A percentile compares a stretch with the other conserved stretches of the same genome.
Evolutionary conservation across 2,329 filamentous ascomycete species (phyloP).

Genomic region (Cryoendolithus antarcticus): DNA sequence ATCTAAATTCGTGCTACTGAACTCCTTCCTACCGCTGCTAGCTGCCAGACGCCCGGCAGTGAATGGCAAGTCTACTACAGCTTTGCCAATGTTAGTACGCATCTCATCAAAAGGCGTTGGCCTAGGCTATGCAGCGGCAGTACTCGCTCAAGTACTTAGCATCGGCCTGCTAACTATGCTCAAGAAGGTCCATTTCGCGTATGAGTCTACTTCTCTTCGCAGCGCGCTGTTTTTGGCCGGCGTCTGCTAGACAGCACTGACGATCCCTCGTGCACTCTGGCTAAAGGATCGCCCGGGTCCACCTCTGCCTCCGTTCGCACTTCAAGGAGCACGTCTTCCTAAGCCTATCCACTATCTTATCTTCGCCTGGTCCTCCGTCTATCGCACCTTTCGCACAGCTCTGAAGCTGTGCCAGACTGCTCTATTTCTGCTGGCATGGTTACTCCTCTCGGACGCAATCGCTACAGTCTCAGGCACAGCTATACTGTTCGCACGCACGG

Average conservation of each 20-base stretch:
- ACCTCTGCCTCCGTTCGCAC: too few relatives aligned
- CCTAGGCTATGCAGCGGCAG: slow-evolving; percentile 79
- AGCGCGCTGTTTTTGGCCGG: slow-evolving; percentile 80
- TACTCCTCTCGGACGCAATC: slow-evolving; percentile 84
- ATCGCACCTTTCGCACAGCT: slow-evolving; percentile 65
- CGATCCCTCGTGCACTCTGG: slow-evolving; percentile 77
- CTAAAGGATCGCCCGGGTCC: slow-evolving; percentile 80
- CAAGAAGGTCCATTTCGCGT: too few relatives aligned
- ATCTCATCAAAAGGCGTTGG: slow-evolving; percentile 90
- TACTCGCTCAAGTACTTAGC: slow-evolving; percentile 70
- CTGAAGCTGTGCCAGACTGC: slow-evolving; percentile 59
- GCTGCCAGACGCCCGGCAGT: slow-evolving; percentile 66
- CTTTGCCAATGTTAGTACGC: too few relatives aligned
- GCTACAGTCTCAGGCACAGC: slow-evolving; percentile 91
- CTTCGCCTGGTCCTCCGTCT: slow-evolving; percentile 79
- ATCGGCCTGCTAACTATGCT: slow-evolving; percentile 68
- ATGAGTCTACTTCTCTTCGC: slow-evolving; percentile 67
- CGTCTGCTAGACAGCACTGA: slow-evolving; percentile 86
- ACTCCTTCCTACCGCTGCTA: slow-evolving; percentile 84
- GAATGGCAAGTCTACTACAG: too few relatives aligned
- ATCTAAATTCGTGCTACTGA: slow-evolving; percentile 86
- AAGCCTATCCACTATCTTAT: slow-evolving; percentile 64
- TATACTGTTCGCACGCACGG: slow-evolving; percentile 89
- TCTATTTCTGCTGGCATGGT: slow-evolving; percentile 80
- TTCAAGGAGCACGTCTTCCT: too few relatives aligned